These are phyloP conservation scores for Pseudogymnoascus sp. DNA, from an alignment of 2,329 filamentous ascomycete genomes.

Conservation along the genomic window DNA sequence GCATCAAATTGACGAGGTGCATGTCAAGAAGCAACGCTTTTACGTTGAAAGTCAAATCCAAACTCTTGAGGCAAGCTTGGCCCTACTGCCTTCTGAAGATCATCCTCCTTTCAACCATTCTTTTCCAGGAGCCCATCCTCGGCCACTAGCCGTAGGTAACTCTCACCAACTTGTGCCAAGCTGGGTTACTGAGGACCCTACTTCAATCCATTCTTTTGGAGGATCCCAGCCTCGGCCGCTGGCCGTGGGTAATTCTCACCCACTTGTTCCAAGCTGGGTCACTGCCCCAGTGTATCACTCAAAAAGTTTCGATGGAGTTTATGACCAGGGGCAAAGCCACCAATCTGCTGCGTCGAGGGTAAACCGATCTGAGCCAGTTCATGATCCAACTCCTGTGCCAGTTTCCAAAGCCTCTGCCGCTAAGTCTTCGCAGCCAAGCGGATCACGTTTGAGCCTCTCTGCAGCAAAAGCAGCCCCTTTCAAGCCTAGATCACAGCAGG, in stretches of 20 bases:
- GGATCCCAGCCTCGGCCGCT: no score
- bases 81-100: background rate
- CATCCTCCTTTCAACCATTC: background rate
- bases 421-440: constrained; percentile 9
- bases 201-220: no score
- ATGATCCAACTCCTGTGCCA: background rate
- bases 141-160: background rate
- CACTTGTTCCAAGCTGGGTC: background rate
- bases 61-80: constrained; percentile 20
- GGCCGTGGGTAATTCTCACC: background rate
- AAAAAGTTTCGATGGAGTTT: constrained; percentile 7
- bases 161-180: no score
- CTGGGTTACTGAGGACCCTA: no score
- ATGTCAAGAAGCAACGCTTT: constrained; percentile 38
- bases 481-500: constrained; percentile 19
- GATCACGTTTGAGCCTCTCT: constrained; percentile 25
- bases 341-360: background rate
- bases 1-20: constrained; percentile 53
- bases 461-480: constrained; percentile 30
- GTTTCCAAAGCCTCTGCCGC: background rate
- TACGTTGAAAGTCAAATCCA: constrained; percentile 32
- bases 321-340: background rate
- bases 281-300: background rate
- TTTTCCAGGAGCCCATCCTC: background rate
- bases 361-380: constrained; percentile 11